Evolutionary conservation across 2,329 filamentous ascomycete genomes (phyloP).

Genomic region (Didymella segeticola): DNA sequence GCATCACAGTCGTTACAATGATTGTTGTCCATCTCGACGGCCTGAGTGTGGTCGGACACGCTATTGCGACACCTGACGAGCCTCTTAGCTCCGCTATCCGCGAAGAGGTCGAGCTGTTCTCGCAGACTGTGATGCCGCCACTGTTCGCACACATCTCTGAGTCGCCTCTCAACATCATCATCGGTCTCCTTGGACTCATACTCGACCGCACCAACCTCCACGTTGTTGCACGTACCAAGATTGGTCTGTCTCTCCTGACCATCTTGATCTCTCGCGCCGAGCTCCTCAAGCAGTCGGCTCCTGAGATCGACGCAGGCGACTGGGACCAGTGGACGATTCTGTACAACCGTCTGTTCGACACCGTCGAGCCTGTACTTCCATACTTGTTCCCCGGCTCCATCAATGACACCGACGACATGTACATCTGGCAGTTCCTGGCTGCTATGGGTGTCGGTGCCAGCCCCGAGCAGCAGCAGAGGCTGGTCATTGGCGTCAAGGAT

Average conservation of each 20-base stretch:
- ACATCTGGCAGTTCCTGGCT: conserved; percentile 97
- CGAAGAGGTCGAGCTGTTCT: conserved; percentile 93
- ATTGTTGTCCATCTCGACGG: conserved; percentile 92
- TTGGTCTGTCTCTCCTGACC: conserved; percentile 88
- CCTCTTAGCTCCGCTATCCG: conserved; percentile 72
- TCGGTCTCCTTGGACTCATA: conserved; percentile 85
- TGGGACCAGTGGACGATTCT: conserved; percentile 81
- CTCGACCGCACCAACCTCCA: conserved; percentile 83
- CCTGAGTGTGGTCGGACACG: conserved; percentile 85
- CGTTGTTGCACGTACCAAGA: conserved; percentile 81
- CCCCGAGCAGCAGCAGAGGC: conserved; percentile 91
- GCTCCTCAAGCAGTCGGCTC: conserved; percentile 83
- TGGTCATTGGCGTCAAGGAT: conserved; percentile 96
- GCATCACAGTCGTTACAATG: conserved; percentile 94
- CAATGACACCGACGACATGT: conserved; percentile 88
- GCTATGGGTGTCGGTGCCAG: conserved; percentile 92
- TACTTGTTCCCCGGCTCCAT: conserved; percentile 92
- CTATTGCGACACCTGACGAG: conserved; percentile 76
- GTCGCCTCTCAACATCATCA: conserved; percentile 87
- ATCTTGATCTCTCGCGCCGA: conserved; percentile 95
- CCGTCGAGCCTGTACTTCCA: conserved; percentile 81
- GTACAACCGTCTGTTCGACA: conserved; percentile 87
- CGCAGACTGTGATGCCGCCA: conserved; percentile 84
- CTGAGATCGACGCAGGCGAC: conserved; percentile 67
- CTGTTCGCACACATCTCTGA: conserved; percentile 91